Percentiles rank a stretch among this genome's conserved stretches.
These are phyloP conservation scores for Xylaria sp. DNA, from an alignment of 2,329 filamentous ascomycete species.

Conservation along the genomic window DNA sequence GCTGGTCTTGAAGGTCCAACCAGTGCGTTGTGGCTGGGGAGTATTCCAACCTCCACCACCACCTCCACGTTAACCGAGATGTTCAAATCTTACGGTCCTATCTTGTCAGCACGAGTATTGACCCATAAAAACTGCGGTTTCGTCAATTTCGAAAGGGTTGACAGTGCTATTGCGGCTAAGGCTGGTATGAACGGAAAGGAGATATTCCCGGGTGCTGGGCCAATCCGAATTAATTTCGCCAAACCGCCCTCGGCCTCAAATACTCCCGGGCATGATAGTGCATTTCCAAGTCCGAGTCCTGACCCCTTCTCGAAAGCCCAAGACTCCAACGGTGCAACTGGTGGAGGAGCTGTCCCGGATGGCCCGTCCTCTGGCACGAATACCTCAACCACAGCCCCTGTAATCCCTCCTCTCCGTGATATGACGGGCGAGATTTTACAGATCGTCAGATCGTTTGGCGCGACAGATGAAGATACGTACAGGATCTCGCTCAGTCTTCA, in stretches of 20 bases:
- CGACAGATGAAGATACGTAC: constrained; percentile 78
- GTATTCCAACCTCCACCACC: constrained; percentile 96
- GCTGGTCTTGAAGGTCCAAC: constrained; percentile 88
- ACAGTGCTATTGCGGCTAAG: constrained; percentile 91
- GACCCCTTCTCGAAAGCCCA: constrained; percentile 78
- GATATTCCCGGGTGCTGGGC: constrained; percentile 95
- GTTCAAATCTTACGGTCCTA: constrained; percentile 91
- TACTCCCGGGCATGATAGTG: constrained; percentile 87
- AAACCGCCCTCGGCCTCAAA: constrained; percentile 92
- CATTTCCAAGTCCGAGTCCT: constrained; percentile 90
- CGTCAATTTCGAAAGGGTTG: constrained; percentile 93
- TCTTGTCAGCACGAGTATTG: constrained; percentile 90
- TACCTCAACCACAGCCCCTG: constrained; percentile 62
- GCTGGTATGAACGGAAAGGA: constrained; percentile 93
- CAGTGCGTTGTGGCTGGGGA: constrained; percentile 94
- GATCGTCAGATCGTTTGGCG: constrained; percentile 90
- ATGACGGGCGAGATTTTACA: constrained; percentile 84
- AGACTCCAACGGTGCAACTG: constrained; percentile 58
- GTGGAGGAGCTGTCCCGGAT: constrained; percentile 45
- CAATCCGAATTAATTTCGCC: constrained; percentile 95
- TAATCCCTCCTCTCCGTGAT: constrained; percentile 78
- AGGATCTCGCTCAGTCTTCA: constrained; percentile 80
- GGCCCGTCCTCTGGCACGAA: constrained; percentile 49
- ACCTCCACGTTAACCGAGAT: constrained; percentile 94
- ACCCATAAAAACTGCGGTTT: constrained; percentile 99